phyloP scores from a whole-genome alignment of 2,329 filamentous ascomycete genomes.

The Fusarium nematophilum region DNA sequence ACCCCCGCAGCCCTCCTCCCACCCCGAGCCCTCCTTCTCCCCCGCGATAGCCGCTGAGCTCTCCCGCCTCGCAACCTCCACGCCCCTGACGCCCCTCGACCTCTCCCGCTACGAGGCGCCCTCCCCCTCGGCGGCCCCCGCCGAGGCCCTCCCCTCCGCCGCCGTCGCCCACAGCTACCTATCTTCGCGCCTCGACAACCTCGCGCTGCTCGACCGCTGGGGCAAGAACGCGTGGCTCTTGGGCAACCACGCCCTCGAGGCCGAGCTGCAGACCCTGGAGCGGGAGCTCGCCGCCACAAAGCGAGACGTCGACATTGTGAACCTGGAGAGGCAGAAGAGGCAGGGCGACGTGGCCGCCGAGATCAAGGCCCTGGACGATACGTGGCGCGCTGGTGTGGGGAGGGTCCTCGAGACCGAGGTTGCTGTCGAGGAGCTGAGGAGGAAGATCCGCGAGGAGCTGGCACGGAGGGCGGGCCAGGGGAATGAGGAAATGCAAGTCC shows the following conservation, averaged over 20 bases:
- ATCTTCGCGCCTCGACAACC: conserved; percentile 61
- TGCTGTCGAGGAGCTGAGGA: conserved; percentile 78
- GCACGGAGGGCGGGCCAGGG: conserved; percentile 45
- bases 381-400: conserved; percentile 83
- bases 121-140: conserved; percentile 57
- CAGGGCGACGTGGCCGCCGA: conserved; percentile 81
- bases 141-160: conserved; percentile 69
- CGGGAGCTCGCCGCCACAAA: conserved; percentile 76
- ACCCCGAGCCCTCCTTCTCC: conserved; percentile 68
- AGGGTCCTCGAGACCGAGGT: conserved; percentile 87
- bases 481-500: neutral
- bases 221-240: conserved; percentile 95
- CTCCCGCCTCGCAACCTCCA: conserved; percentile 65
- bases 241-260: conserved; percentile 83
- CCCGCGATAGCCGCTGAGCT: conserved; percentile 76
- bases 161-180: conserved; percentile 66
- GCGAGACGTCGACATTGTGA: conserved; percentile 78
- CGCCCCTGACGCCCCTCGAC: conserved; percentile 68
- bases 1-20: conserved; percentile 63
- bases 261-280: conserved; percentile 73
- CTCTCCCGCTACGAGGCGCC: conserved; percentile 83
- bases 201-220: conserved; percentile 80
- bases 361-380: conserved; percentile 77
- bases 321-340: conserved; percentile 72
- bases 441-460: conserved; percentile 74